These are phyloP conservation scores for Boletales sp. DNA, from an alignment of 768 basidiomycete species.

Conservation along the genomic window DNA sequence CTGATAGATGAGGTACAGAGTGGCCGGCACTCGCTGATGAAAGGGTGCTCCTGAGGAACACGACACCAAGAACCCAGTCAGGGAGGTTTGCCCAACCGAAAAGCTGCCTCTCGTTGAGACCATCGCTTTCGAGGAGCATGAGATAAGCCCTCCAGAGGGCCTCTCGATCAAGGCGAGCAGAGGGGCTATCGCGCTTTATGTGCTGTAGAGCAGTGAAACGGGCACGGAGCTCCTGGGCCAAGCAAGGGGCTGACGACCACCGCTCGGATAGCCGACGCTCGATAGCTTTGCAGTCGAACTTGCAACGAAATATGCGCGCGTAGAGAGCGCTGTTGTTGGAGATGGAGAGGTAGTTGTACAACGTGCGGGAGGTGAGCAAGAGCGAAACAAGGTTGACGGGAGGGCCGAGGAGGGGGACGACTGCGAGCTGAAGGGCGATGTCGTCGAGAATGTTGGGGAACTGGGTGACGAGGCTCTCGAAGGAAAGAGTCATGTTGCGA, in stretches of 20 bases:
- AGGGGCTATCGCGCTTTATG: conserved; percentile 31
- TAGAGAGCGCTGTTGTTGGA: conserved; percentile 38
- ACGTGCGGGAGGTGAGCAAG: conserved; percentile 34
- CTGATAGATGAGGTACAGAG: conserved; percentile 21
- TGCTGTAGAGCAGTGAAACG: conserved; percentile 40
- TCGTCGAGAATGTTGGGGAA: conserved; percentile 30
- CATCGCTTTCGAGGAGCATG: conserved; percentile 53
- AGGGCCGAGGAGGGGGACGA: conserved; percentile 40
- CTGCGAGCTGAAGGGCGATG: conserved; percentile 40
- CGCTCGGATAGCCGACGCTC: conserved; percentile 35
- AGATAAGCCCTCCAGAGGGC: conserved; percentile 55
- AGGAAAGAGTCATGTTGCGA: not conserved
- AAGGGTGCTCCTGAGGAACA: conserved; percentile 8
- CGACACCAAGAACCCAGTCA: conserved; percentile 21
- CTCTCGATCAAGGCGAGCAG: conserved; percentile 23
- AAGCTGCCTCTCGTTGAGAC: conserved; percentile 43
- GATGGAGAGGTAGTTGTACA: conserved; percentile 36
- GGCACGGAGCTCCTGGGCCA: conserved; percentile 43
- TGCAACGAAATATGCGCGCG: conserved; percentile 41
- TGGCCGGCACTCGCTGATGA: not conserved
- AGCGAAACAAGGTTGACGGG: conserved; percentile 38
- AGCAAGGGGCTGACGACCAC: conserved; percentile 35
- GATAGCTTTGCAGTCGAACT: conserved; percentile 42
- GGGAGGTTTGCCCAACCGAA: conserved; percentile 38
- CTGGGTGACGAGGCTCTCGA: conserved; percentile 17